Conservation (phyloP, 2,329 filamentous ascomycete species). For the Trichoderma atrobrunneum region DNA sequence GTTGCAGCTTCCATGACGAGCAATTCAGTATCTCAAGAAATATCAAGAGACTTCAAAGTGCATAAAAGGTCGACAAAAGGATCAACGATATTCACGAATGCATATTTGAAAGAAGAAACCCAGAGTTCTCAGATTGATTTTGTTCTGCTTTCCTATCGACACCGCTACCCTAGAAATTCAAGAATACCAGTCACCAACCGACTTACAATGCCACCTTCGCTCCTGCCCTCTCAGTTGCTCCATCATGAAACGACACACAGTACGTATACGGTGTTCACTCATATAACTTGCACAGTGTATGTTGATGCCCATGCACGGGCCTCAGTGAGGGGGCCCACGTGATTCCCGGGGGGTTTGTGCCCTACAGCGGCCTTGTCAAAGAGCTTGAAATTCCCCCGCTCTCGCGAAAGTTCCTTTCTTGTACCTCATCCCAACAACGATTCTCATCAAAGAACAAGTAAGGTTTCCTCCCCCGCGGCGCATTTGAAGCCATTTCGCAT, state of each 20-base stretch:
- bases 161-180: neutral
- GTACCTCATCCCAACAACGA: conserved; percentile 44
- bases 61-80: neutral
- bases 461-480: conserved; percentile 21
- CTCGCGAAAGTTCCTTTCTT: conserved; percentile 27
- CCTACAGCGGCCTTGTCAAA: conserved; percentile 36
- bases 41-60: neutral
- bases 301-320: neutral
- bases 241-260: neutral
- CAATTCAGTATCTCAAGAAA: neutral
- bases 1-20: neutral
- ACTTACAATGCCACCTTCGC: neutral
- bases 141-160: neutral
- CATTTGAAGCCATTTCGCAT: neutral
- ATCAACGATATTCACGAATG: neutral
- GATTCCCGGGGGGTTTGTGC: conserved; percentile 36
- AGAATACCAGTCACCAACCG: neutral
- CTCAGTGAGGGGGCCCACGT: conserved; percentile 29
- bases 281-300: neutral
- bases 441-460: conserved; percentile 47
- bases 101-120: neutral
- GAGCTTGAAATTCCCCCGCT: conserved; percentile 31
- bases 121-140: neutral
- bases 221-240: conserved; percentile 2
- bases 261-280: neutral